Conservation (phyloP, 768 basidiomycete genomes). For the Cystobasidium tubakii region DNA sequence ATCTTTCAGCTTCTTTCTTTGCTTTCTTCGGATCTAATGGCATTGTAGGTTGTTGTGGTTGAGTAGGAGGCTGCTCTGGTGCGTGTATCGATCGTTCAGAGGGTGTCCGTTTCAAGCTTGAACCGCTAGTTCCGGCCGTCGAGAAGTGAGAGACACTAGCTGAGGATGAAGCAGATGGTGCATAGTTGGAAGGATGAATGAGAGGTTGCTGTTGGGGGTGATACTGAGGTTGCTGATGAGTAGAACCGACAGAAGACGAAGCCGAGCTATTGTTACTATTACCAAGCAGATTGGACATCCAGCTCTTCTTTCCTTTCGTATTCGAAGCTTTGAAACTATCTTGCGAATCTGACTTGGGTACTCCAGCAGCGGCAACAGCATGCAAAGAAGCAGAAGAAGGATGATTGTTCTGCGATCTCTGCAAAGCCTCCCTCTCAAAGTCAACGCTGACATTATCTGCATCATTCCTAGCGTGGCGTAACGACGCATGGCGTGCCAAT, state of each 20-base stretch:
- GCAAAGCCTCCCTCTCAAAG: slow-evolving; percentile 32
- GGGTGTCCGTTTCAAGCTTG: slow-evolving; percentile 45
- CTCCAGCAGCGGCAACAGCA: neutral
- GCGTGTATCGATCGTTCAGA: slow-evolving; percentile 47
- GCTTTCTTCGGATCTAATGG: slow-evolving; percentile 51
- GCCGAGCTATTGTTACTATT: slow-evolving; percentile 17
- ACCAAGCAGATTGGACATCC: slow-evolving; percentile 25
- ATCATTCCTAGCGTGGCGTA: slow-evolving; percentile 12
- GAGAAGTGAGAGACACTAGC: neutral
- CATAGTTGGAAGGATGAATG: slow-evolving; percentile 15
- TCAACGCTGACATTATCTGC: slow-evolving; percentile 28
- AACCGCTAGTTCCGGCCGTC: neutral
- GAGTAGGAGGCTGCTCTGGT: slow-evolving; percentile 26
- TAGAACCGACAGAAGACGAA: slow-evolving; percentile 39
- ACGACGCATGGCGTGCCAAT: neutral
- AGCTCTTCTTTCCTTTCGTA: slow-evolving; percentile 27
- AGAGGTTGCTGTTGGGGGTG: slow-evolving; percentile 35
- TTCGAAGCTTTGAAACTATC: slow-evolving; percentile 5
- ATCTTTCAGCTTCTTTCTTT: slow-evolving; percentile 50
- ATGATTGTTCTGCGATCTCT: slow-evolving; percentile 24
- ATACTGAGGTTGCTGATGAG: slow-evolving; percentile 41
- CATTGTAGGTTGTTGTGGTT: slow-evolving; percentile 27
- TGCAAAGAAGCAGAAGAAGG: neutral
- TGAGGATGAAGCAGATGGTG: slow-evolving; percentile 9
- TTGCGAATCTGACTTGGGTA: slow-evolving; percentile 19